A percentile compares a stretch with the other conserved stretches of the same genome.
phyloP scores from a whole-genome alignment of 176 grass and related monocot species.

The Hsuehochloa calcarea region DNA sequence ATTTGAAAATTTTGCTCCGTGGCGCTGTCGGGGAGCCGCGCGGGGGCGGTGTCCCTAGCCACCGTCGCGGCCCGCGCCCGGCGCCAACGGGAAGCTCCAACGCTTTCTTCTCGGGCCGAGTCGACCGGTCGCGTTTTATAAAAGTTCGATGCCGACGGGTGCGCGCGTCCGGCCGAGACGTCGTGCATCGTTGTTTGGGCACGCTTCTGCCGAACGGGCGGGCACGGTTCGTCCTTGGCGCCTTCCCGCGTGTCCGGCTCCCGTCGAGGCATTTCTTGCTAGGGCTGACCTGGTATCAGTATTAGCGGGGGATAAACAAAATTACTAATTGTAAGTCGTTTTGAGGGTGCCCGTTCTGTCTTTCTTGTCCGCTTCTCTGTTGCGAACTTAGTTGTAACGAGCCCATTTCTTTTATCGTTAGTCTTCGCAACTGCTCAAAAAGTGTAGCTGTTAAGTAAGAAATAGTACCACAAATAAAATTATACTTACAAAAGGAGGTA shows the following conservation, averaged over 20 bases:
- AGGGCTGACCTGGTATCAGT: slow-evolving; percentile 40
- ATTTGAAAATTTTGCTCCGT: too few relatives aligned
- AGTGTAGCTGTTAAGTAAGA: too few relatives aligned
- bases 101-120: neutral
- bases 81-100: slow-evolving; percentile 42
- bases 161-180: slow-evolving; percentile 23
- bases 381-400: neutral
- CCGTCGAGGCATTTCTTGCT: slow-evolving; percentile 52
- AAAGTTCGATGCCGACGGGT: neutral
- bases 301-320: neutral
- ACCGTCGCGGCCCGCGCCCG: slow-evolving; percentile 27
- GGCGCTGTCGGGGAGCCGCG: slow-evolving; percentile 30
- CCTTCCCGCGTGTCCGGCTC: slow-evolving; percentile 30
- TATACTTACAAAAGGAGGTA: too few relatives aligned
- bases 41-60: slow-evolving; percentile 37
- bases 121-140: neutral
- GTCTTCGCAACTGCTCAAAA: too few relatives aligned
- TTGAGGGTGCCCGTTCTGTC: slow-evolving; percentile 14
- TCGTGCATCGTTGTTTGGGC: slow-evolving; percentile 39
- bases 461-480: too few relatives aligned
- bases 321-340: neutral
- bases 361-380: slow-evolving; percentile 17
- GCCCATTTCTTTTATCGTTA: too few relatives aligned
- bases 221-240: slow-evolving; percentile 18
- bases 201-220: neutral